These are phyloP conservation scores for Metschnikowia vanudenii DNA, from an alignment of 805 yeast species.

Conservation along the genomic window DNA sequence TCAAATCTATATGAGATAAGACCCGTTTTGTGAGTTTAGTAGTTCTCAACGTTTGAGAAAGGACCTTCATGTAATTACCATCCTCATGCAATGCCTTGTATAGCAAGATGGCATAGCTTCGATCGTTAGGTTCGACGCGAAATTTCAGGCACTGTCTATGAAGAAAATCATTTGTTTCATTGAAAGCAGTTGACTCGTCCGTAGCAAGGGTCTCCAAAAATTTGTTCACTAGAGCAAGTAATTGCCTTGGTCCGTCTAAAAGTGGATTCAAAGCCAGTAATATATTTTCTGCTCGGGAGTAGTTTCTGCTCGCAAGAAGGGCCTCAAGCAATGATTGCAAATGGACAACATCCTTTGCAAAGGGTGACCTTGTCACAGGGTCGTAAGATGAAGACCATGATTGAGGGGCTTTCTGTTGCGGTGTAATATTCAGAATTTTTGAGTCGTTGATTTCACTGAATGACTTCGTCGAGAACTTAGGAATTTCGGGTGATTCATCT, in stretches of 20 bases:
- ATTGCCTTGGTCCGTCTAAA: slow-evolving; percentile 39
- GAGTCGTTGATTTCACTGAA: slow-evolving; percentile 17
- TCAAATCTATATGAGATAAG: slow-evolving; percentile 49
- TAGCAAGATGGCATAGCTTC: slow-evolving; percentile 59
- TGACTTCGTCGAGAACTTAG: slow-evolving; percentile 12
- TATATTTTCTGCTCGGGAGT: slow-evolving; percentile 67
- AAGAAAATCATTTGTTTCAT: slow-evolving; percentile 46
- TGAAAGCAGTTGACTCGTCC: slow-evolving; percentile 37
- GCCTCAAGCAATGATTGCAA: slow-evolving; percentile 80
- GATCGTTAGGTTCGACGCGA: slow-evolving; percentile 44
- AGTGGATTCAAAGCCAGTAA: slow-evolving; percentile 59
- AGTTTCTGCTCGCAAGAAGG: slow-evolving; percentile 63
- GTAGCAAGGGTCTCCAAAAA: slow-evolving; percentile 48
- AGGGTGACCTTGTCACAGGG: slow-evolving; percentile 41
- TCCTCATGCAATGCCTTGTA: slow-evolving; percentile 33
- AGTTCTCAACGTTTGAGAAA: slow-evolving; percentile 12
- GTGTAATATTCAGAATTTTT: slow-evolving; percentile 10
- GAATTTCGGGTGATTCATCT: not conserved
- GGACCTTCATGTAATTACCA: slow-evolving; percentile 15
- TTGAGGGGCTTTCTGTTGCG: slow-evolving; percentile 14
- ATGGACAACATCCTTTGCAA: slow-evolving; percentile 58
- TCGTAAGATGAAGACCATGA: slow-evolving; percentile 44
- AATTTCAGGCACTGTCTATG: slow-evolving; percentile 26
- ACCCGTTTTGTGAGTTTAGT: slow-evolving; percentile 27
- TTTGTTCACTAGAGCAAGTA: slow-evolving; percentile 67